Percentiles rank a stretch among this genome's conserved stretches.
Conservation (phyloP, 805 yeast species). For the Yarrowia sp. region DNA sequence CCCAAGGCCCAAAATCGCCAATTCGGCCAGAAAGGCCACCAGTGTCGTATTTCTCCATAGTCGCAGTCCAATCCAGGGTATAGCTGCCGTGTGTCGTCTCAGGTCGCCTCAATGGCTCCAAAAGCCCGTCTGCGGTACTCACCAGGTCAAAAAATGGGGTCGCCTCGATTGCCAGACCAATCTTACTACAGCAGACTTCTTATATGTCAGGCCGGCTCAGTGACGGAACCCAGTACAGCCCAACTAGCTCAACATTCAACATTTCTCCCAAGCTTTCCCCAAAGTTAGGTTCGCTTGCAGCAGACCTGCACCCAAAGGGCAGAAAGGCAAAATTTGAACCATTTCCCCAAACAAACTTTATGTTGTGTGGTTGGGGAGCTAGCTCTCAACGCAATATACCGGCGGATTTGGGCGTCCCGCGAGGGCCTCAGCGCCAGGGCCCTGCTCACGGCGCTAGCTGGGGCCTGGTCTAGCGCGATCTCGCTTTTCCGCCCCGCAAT, state of each 20-base stretch:
- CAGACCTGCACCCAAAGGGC: constrained; percentile 6
- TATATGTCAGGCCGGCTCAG: constrained; percentile 21
- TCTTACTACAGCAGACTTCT: constrained; percentile 24
- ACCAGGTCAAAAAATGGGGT: constrained; percentile 14
- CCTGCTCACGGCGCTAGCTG: too few species aligned
- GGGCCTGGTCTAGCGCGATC: too few species aligned
- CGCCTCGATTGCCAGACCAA: constrained; percentile 17
- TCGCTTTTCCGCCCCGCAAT: too few species aligned
- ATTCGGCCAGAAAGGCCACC: too few species aligned
- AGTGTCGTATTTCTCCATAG: too few species aligned
- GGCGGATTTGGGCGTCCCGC: too few species aligned
- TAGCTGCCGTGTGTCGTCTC: too few species aligned
- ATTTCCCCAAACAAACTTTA: constrained; percentile 23
- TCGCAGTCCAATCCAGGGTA: too few species aligned
- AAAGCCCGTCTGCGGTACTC: not conserved
- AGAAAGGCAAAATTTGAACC: constrained; percentile 6
- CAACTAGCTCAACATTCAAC: constrained; percentile 27
- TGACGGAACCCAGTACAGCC: constrained; percentile 21
- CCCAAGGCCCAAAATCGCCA: too few species aligned
- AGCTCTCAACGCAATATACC: constrained; percentile 18
- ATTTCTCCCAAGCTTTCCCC: constrained; percentile 26
- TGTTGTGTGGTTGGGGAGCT: constrained; percentile 24
- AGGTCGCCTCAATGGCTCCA: not conserved
- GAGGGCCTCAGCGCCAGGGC: too few species aligned
- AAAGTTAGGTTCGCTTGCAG: constrained; percentile 12